Evolutionary conservation across 2,329 filamentous ascomycete genomes (phyloP), one percentile per base, ranked within the genome.

Genomic region (Diaporthe helianthi): DNA sequence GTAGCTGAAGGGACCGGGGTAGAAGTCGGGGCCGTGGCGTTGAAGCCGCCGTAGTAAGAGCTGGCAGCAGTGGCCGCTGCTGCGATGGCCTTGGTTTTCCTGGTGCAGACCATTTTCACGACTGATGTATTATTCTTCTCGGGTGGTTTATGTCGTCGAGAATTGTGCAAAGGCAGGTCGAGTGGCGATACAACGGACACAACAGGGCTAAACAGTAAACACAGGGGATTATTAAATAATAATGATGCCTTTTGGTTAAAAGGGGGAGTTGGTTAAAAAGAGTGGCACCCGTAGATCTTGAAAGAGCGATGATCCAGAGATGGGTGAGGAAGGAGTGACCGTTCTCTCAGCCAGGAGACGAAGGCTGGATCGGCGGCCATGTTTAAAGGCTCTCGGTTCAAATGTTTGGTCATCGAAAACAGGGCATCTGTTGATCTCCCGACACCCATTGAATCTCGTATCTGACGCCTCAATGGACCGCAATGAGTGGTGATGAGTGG

Each of bases 51-150:
- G 58, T 65, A 70, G 47, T 53, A 33, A 53, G 70, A 65, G 33
- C 51, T 68, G 33, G 52, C 67, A 22, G 68, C 67, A 24, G 65
- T 65, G 52, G 73, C 73, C 49, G 68, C 72, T 22, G 71, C 70
- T 33, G 75, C 74, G 13, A 71, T 68, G 49, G 71, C 73, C 9
- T 53, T 65, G 38, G 60, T 49, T 51, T 66, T 72, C 69, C 63
- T 70, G 52, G 47, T 46, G 70, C 69, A 71, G 22, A 71, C 69
- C 69, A 71, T 71, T 2, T 49, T 69, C 67, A 67, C 46, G 51
- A 31, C 51, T 55, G n/a, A 29, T 38, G 47, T 17, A 12, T 44
- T 49, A 31, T 49, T 54, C 31, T 36, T 26, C 29, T 24, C n/a
- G 51, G 9, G 26, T 24, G 26, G 4, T 10, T 22, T 31, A 22